Evolutionary conservation across 2,329 filamentous ascomycete genomes (phyloP).

Genomic region (Trichoderma koningiopsis): DNA sequence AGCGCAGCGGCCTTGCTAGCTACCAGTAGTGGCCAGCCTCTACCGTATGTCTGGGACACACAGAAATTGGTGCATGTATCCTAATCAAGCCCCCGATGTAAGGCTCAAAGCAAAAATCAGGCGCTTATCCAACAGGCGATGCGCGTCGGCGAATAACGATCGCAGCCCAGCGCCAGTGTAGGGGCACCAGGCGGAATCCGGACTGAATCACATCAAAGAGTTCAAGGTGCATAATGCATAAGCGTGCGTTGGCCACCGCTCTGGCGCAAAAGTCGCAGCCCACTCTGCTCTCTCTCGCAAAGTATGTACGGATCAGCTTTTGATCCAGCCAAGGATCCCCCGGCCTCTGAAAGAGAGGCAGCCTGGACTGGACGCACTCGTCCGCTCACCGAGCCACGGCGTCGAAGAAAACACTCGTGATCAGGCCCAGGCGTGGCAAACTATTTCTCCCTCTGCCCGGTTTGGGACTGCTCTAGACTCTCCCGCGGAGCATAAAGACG

Average conservation of each 20-base stretch:
- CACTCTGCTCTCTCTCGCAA: neutral
- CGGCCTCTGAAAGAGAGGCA: neutral
- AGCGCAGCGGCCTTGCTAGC: neutral
- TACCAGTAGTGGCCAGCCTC: neutral
- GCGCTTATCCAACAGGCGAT: neutral
- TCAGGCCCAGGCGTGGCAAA: conserved; percentile 7
- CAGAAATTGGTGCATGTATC: neutral
- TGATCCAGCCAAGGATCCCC: neutral
- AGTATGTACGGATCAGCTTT: neutral
- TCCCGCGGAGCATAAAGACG: neutral
- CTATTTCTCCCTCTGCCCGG: neutral
- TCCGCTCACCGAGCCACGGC: neutral
- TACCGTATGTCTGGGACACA: neutral
- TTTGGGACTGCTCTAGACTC: conserved; percentile 14
- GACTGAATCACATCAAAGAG: neutral
- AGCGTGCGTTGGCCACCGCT: neutral
- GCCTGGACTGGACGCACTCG: neutral
- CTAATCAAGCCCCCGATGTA: neutral
- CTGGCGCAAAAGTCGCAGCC: neutral
- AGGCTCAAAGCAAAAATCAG: neutral
- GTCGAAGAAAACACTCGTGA: neutral
- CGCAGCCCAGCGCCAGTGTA: neutral
- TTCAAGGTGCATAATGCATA: neutral
- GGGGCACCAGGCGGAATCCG: neutral
- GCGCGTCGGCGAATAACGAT: conserved; percentile 10